phyloP scores from a whole-genome alignment of 345 rosid species.

The Syzygium aqueum region DNA sequence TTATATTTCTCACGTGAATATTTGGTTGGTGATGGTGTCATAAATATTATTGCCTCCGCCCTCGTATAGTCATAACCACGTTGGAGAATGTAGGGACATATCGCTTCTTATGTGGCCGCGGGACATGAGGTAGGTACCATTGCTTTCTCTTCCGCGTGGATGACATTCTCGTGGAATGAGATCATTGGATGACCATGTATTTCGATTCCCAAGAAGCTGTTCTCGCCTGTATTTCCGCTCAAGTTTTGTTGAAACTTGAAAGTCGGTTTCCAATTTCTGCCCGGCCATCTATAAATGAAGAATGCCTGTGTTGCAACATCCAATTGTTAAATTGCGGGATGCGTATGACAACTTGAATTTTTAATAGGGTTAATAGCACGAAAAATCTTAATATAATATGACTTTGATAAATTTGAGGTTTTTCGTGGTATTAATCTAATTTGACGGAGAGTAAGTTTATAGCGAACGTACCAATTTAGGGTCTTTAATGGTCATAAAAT shows the following conservation, averaged over 20 bases:
- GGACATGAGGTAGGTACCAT: not conserved
- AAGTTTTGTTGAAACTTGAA: rapidly evolving
- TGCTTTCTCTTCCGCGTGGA: not conserved
- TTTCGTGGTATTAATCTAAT: too few species aligned
- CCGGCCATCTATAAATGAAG: not conserved
- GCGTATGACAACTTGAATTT: rapidly evolving
- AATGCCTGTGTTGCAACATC: not conserved
- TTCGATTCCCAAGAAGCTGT: not conserved
- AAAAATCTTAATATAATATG: too few species aligned
- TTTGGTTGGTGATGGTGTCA: not conserved
- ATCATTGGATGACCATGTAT: not conserved
- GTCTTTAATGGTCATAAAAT: too few species aligned
- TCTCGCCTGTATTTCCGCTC: not conserved
- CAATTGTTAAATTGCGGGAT: not conserved
- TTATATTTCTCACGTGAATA: not conserved
- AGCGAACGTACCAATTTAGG: too few species aligned
- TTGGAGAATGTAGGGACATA: not conserved
- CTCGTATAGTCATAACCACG: not conserved
- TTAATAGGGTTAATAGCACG: not conserved
- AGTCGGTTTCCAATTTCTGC: not conserved
- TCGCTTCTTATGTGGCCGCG: not conserved
- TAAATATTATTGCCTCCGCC: not conserved
- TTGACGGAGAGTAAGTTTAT: too few species aligned
- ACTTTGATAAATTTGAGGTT: too few species aligned
- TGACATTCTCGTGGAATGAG: not conserved